Evolutionary conservation across 106 monocot genomes (phyloP).

Genomic region (Cymbidium sinense): DNA sequence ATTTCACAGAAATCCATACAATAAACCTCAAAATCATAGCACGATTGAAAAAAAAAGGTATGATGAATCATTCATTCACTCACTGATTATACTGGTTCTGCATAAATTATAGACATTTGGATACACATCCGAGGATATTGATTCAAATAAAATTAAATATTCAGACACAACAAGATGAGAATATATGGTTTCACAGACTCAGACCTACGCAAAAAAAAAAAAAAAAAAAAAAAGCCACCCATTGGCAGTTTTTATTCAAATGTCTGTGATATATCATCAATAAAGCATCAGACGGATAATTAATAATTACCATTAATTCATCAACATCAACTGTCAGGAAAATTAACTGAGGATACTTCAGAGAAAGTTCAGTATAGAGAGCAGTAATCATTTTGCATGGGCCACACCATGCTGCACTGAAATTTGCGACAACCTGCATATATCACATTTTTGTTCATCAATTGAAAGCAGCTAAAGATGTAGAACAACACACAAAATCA

Average conservation of each 20-base stretch:
- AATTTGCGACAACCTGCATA: slow-evolving; percentile 68
- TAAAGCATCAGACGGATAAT: neutral
- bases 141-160: neutral
- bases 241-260: neutral
- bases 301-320: slow-evolving; percentile 38
- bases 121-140: neutral
- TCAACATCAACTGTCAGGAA: slow-evolving; percentile 70
- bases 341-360: slow-evolving; percentile 48
- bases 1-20: neutral
- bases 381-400: slow-evolving; percentile 64
- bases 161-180: neutral
- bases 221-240: neutral
- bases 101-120: neutral
- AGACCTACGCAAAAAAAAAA: neutral
- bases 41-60: neutral
- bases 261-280: neutral
- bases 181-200: no score
- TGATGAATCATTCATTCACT: neutral
- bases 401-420: slow-evolving; percentile 80
- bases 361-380: slow-evolving; percentile 49
- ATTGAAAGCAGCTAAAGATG: neutral
- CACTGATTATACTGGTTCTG: neutral
- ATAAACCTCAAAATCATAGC: neutral
- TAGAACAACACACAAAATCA: neutral
- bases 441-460: neutral